These are phyloP conservation scores for Cytospora leucostoma DNA, from an alignment of 2,329 filamentous ascomycete species.

Conservation along the genomic window DNA sequence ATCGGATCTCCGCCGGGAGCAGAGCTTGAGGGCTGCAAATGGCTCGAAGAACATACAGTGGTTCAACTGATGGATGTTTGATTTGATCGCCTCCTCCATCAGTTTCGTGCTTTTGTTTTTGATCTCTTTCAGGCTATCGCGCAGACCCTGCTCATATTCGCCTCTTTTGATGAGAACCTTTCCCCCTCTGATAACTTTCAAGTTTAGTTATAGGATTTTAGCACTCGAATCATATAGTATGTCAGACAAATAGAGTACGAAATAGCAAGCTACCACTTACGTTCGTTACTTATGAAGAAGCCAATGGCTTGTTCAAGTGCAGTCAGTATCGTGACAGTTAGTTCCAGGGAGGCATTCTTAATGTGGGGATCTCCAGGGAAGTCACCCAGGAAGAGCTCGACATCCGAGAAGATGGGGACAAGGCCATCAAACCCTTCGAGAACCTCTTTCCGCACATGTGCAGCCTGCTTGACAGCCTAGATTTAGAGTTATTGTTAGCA, in stretches of 20 bases:
- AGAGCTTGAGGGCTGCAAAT: not conserved
- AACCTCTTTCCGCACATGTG: slow-evolving; percentile 1
- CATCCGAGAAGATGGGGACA: slow-evolving; percentile 20
- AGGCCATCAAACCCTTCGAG: slow-evolving; percentile 17
- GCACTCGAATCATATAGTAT: not conserved
- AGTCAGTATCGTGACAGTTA: slow-evolving; percentile 10
- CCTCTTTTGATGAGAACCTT: slow-evolving; percentile 7
- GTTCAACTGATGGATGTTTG: not conserved
- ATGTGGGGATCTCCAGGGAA: slow-evolving; percentile 13
- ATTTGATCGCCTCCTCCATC: not conserved
- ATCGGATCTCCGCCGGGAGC: not conserved
- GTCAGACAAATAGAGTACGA: not conserved
- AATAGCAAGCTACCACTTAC: not conserved
- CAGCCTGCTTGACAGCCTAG: slow-evolving; percentile 5
- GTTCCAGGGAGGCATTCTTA: slow-evolving; percentile 5
- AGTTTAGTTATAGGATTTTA: not conserved
- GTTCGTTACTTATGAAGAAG: slow-evolving; percentile 14
- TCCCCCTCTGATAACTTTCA: not conserved
- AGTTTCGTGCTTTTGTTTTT: not conserved
- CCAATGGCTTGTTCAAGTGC: slow-evolving; percentile 19
- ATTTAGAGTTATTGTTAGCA: not conserved
- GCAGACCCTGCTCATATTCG: slow-evolving; percentile 17
- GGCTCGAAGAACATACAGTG: not conserved
- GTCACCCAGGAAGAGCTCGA: slow-evolving; percentile 21
- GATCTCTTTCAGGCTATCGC: not conserved